A percentile compares a stretch with the other conserved stretches of the same genome.
Evolutionary conservation across 2,329 filamentous ascomycete species (phyloP).

Genomic region (Arthroderma uncinatum): DNA sequence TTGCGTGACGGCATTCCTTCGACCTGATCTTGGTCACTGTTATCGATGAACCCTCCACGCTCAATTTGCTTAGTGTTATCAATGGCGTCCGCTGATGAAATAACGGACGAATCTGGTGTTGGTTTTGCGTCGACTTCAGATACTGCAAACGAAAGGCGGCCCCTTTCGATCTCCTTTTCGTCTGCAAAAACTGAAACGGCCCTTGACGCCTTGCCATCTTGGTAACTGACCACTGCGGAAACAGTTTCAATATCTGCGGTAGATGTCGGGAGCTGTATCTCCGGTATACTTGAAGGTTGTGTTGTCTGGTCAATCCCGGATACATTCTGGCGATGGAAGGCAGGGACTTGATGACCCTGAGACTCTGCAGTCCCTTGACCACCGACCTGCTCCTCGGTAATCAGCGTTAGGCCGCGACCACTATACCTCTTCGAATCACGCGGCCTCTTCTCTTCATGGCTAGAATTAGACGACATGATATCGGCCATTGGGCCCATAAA

Average conservation of each 20-base stretch:
- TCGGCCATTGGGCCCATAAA: neutral
- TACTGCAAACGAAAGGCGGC: neutral
- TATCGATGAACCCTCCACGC: neutral
- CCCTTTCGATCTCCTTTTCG: conserved; percentile 3
- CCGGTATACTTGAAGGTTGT: neutral
- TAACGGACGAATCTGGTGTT: neutral
- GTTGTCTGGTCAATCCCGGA: neutral
- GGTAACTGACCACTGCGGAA: neutral
- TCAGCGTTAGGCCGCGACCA: neutral
- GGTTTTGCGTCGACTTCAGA: neutral
- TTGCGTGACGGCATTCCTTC: neutral
- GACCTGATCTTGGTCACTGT: neutral
- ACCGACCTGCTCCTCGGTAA: neutral
- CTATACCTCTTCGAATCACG: neutral
- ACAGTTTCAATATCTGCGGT: neutral
- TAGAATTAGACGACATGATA: neutral
- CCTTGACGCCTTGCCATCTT: neutral
- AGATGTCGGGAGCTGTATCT: neutral
- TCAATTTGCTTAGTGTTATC: neutral
- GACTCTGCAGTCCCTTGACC: neutral
- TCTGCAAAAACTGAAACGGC: neutral
- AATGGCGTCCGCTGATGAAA: neutral
- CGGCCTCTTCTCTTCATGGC: neutral
- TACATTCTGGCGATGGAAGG: neutral
- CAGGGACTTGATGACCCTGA: neutral